phyloP scores from a whole-genome alignment of 2,329 filamentous ascomycete genomes.

The Sporothrix mexicana region DNA sequence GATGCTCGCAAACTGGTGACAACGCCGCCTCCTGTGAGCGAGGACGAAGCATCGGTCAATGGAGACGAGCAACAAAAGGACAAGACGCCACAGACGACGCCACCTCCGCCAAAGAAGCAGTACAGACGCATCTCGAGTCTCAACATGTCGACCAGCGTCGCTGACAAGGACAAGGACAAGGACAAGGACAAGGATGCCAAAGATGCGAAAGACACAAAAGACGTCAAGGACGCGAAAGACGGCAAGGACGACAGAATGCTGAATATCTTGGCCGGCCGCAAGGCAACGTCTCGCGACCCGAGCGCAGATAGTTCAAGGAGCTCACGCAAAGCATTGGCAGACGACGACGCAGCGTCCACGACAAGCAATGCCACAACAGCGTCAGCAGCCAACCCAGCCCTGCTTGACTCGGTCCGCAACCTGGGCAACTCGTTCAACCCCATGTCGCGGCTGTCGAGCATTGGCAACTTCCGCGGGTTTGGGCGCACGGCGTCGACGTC shows the following conservation, averaged over 20 bases:
- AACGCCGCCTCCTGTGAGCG: conserved; percentile 65
- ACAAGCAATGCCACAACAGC: conserved; percentile 30
- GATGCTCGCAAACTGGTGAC: conserved; percentile 89
- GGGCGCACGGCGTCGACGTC: conserved; percentile 60
- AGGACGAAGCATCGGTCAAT: conserved; percentile 66
- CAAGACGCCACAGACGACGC: conserved; percentile 31
- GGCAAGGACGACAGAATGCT: conserved; percentile 68
- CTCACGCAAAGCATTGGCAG: conserved; percentile 45
- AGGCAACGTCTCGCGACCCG: conserved; percentile 62
- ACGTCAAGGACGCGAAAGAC: neutral
- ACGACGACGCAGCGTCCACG: conserved; percentile 43
- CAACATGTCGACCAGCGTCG: conserved; percentile 22
- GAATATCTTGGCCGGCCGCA: conserved; percentile 70
- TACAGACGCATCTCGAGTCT: conserved; percentile 20
- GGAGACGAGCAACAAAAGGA: conserved; percentile 56
- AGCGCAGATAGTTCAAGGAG: conserved; percentile 77
- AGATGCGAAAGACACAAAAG: neutral
- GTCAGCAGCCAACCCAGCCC: conserved; percentile 59
- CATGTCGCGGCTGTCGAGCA: conserved; percentile 76
- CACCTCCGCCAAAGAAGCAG: conserved; percentile 5
- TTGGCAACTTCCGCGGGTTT: conserved; percentile 77
- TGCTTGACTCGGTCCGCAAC: conserved; percentile 80
- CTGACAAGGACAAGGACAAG: conserved; percentile 35
- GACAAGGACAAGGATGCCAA: conserved; percentile 61
- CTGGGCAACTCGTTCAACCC: conserved; percentile 83